Evolutionary conservation across 352 stramenopile species (phyloP), one percentile per base, ranked within the genome.

Genomic region (Pythium guiyangense): DNA sequence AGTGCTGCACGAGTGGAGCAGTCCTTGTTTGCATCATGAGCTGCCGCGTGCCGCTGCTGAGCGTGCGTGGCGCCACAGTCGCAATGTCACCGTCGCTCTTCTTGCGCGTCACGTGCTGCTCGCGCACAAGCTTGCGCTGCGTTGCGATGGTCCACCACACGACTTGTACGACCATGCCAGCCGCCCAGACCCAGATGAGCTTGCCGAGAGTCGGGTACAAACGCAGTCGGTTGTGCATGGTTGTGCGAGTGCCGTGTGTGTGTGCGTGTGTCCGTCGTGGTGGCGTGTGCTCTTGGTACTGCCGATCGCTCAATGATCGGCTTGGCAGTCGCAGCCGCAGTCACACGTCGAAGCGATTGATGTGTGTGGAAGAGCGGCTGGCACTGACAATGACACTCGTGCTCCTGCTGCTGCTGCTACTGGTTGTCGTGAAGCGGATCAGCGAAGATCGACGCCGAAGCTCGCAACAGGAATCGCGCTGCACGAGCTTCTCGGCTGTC

Each of bases 141-240:
- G 29, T 34, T 34, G 31, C 47, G 34, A 67, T 4, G 40, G n/a
- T 6, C 64, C 46, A 29, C 55, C 55, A 60, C 20, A 71, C 61
- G 34, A 84, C 58, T 46, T 80, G 71, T 22, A 65, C 45, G 22
- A 70, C 57, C n/a, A 77, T 37, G 20, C 58, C 56, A 0, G 57
- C 57, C 3, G 5, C 35, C 60, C 64, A 79, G 27, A 73, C 9
- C 61, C 63, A 67, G 25, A 70, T 57, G 45, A 82, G 54, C 43
- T 67, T 55, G 46, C 59, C 55, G 39, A 62, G 25, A 2, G 71
- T 66, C 39, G 74, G 74, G 43, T 78, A 84, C 63, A 84, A 54
- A 43, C 79, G 71, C 52, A 82, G 56, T 18, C 63, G 60, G 39
- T 83, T 68, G 17, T 60, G 17, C 69, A 82, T 69, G 5, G 4